Evolutionary conservation across 495 filamentous ascomycete genomes (phyloP).

Genomic region (Apodospora peruviana): DNA sequence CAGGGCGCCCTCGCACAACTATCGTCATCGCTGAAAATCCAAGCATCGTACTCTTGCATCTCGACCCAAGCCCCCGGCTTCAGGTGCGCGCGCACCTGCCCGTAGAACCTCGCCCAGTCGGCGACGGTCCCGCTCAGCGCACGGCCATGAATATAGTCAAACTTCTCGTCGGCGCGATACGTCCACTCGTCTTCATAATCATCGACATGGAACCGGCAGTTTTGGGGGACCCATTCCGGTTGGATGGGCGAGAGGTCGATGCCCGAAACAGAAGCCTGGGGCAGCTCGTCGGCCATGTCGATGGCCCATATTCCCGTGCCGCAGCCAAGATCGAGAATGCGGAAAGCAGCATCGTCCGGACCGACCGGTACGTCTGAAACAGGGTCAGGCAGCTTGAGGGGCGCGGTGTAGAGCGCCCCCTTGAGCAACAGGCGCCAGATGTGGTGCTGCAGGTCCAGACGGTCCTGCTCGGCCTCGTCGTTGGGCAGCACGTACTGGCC

Average conservation of each 20-base stretch:
- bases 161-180: constrained; percentile 32
- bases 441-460: constrained; percentile 22
- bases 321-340: constrained; percentile 53
- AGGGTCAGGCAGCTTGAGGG: constrained; percentile 33
- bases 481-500: constrained; percentile 24
- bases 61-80: constrained; percentile 59
- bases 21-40: constrained; percentile 46
- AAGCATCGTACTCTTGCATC: constrained; percentile 43
- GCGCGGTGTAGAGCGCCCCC: constrained; percentile 42
- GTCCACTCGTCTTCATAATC: constrained; percentile 55
- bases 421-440: constrained; percentile 13
- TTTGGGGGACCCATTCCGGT: constrained; percentile 33
- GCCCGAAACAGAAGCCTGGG: constrained; percentile 31
- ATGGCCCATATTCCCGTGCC: constrained; percentile 61
- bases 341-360: background rate
- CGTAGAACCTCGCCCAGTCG: constrained; percentile 52
- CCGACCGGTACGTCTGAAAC: constrained; percentile 7
- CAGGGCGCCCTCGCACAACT: constrained; percentile 37
- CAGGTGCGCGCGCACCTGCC: constrained; percentile 43
- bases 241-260: constrained; percentile 39
- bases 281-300: constrained; percentile 35
- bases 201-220: constrained; percentile 52
- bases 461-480: constrained; percentile 23
- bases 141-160: constrained; percentile 62
- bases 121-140: constrained; percentile 50